These are phyloP conservation scores for Claviceps sp. DNA, from an alignment of 2,329 filamentous ascomycete genomes.

Conservation along the genomic window DNA sequence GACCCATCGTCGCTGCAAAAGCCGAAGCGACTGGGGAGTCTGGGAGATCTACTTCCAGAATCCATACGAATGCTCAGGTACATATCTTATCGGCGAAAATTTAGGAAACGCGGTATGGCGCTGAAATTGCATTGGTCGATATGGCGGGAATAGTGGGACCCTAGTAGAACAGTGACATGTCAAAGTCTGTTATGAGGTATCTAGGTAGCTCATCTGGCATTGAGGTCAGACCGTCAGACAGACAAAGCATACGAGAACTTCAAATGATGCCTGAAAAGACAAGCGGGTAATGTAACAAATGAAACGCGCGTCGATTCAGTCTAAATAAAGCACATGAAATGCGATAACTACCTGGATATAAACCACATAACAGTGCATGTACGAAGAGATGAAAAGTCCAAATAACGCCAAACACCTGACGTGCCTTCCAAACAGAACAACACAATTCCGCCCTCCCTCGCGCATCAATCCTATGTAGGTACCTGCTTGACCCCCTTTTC, in stretches of 20 bases:
- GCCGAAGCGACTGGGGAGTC: background rate
- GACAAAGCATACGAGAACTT: too few species aligned
- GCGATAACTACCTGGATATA: too few species aligned
- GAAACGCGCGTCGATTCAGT: too few species aligned
- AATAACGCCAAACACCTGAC: background rate
- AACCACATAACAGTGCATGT: too few species aligned
- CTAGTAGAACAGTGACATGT: too few species aligned
- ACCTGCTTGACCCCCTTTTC: background rate
- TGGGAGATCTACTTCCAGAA: too few species aligned
- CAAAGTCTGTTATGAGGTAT: too few species aligned
- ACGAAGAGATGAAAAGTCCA: background rate
- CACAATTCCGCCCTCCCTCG: background rate
- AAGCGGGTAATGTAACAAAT: too few species aligned
- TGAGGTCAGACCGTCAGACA: too few species aligned
- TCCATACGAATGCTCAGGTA: too few species aligned
- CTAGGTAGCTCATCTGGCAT: too few species aligned
- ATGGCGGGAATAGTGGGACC: background rate
- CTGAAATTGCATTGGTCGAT: background rate
- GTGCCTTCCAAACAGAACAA: background rate
- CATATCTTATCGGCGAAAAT: background rate
- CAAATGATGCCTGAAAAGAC: too few species aligned
- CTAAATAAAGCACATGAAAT: background rate
- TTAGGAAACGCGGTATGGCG: constrained; percentile 2
- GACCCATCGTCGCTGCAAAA: background rate
- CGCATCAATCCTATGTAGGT: background rate